These are phyloP conservation scores for Catharanthus roseus DNA, from an alignment of 257 asterid genomes.

Conservation along the genomic window DNA sequence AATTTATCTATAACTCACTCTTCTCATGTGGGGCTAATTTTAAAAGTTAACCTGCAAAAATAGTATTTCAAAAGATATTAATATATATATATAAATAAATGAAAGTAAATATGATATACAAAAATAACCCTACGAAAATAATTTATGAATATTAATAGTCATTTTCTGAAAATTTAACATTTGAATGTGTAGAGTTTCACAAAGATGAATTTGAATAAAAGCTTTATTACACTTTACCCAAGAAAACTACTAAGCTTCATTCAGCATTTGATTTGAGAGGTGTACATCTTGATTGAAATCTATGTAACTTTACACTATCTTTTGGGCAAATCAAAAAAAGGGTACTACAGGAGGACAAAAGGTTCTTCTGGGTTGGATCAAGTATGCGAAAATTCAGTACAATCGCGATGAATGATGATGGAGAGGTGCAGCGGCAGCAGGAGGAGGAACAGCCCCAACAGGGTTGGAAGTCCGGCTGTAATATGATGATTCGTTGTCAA, in stretches of 20 bases:
- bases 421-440: conserved; percentile 27
- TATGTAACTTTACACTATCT: background rate
- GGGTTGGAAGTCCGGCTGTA: conserved; percentile 17
- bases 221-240: background rate
- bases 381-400: conserved; percentile 22
- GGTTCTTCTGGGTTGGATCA: too few relatives aligned
- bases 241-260: too few relatives aligned
- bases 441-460: conserved; percentile 29
- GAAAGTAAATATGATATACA: too few relatives aligned
- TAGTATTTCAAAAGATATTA: too few relatives aligned
- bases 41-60: too few relatives aligned
- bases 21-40: too few relatives aligned
- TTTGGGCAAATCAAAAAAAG: background rate
- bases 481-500: conserved; percentile 41
- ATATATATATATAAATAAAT: too few relatives aligned
- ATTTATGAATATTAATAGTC: too few relatives aligned
- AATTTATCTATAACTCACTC: too few relatives aligned
- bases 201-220: background rate
- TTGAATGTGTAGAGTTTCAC: background rate
- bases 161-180: background rate
- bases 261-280: background rate
- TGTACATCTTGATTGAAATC: background rate
- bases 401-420: conserved; percentile 43
- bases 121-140: too few relatives aligned
- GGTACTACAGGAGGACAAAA: background rate